phyloP scores from a whole-genome alignment of 306 rosid genomes.

The Macrotyloma uniflorum region DNA sequence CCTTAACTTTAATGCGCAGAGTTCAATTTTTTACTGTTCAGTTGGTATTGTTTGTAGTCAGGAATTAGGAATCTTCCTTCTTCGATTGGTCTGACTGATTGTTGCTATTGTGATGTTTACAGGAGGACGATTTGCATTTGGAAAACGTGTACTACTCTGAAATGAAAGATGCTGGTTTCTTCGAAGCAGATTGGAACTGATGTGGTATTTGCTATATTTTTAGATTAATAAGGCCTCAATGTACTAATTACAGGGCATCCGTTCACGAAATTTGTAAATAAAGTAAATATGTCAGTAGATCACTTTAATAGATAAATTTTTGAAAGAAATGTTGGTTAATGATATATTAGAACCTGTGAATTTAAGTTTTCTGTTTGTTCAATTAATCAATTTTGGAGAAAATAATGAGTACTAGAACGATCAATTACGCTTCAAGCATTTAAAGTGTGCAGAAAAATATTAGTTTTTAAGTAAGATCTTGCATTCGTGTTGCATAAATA shows the following conservation, averaged over 20 bases:
- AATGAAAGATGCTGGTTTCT: constrained; percentile 98
- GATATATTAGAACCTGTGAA: neutral
- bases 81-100: neutral
- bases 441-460: neutral
- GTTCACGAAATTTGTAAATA: constrained; percentile 43
- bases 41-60: constrained; percentile 2
- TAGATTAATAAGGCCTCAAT: constrained; percentile 30
- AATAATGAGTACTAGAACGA: constrained; percentile 15
- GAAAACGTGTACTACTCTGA: constrained; percentile 91
- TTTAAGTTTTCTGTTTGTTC: neutral
- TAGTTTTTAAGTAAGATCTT: neutral
- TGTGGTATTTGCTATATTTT: constrained; percentile 25
- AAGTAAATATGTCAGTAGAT: constrained; percentile 44
- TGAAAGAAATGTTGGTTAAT: neutral
- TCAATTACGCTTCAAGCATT: neutral
- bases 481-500: neutral
- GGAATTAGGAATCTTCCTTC: neutral
- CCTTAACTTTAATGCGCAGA: neutral
- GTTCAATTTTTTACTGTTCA: neutral
- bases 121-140: constrained; percentile 87
- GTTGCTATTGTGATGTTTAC: constrained; percentile 21
- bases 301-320: neutral
- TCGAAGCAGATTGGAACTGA: constrained; percentile 87
- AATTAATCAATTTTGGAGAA: constrained; percentile 1
- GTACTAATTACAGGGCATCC: neutral